Evolutionary conservation across 2,329 filamentous ascomycete species (phyloP), one percentile per base, ranked within the genome.

Genomic region (Lojkania enalia): DNA sequence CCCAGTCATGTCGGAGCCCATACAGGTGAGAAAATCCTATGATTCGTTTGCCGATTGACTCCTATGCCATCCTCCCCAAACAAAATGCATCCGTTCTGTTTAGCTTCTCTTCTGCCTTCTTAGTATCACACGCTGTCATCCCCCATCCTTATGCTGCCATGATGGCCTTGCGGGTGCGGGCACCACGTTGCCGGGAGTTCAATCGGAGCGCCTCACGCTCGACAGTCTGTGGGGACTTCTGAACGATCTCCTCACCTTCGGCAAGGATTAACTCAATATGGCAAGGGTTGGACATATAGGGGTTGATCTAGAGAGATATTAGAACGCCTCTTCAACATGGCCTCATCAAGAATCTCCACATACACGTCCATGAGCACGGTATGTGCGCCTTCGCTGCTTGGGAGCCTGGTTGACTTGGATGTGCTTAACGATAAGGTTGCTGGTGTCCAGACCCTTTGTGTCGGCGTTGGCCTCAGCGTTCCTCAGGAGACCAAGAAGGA

Each of bases 391-490:
- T 75, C 94, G 87, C 84, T 97, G 92, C 87, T 97, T 97, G 71
- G 94, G 94, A 67, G 94, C 95, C 84, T 99, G 94, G 89, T 99
- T 99, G 84, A 99, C 94, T 83, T 99, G 94, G 81, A 99, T 99
- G 88, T 96, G 95, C 89, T 96, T 96, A 81, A 99, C 88, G 74
- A 97, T 80, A 73, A 99, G 83, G 84, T 95, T 95, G 80, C 86
- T 86, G 73, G 91, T 97, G 80, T 99, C 76, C 46, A 77, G 69
- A 6, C 79, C 79, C 54, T 72, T 69, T 53, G 69, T 69, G 57
- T 75, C 73, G 59, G 73, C 69, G 49, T 73, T 73, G 58, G 68
- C 67, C 58, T 75, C 72, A 48, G 69, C 70, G 59, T 74, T 71
- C 63, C 72, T 73, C 51, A 99, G 88, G 69, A 99, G 90, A 73